Evolutionary conservation across 2,329 filamentous ascomycete genomes (phyloP), one percentile per base, ranked within the genome.

Genomic region (Calonectria multiphialidica): DNA sequence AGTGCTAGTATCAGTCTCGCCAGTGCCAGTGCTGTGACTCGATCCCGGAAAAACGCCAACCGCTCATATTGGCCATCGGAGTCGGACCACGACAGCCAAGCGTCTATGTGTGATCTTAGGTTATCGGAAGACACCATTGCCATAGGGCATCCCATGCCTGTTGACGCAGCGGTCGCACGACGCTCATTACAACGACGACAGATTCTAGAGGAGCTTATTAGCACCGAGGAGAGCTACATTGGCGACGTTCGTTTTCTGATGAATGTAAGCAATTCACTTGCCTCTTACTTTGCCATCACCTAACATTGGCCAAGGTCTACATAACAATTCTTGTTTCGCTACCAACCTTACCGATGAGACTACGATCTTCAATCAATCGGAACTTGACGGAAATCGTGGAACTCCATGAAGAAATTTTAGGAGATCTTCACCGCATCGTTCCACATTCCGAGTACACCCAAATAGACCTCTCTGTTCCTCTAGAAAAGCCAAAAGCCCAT

Each of bases 201-300:
- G 73, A 92, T 98, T 45, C 84, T 98, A 42, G 94, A 97, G 80
- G 97, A 98, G 84, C 86, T 98, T 63, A 91, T 98, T 72, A 90
- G 86, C 69, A 98, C 96, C 0, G 97, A 98, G 82, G 94, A 97
- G 81, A 91, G 93, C 79, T 98, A 98, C 81, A 92, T 98, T 77
- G 91, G 93, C 18, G 96, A 98, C 79, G 84, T 98, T 70, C 95
- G 95, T 78, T 95, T 97, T 75, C 87, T 98, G 71, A 93, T 94
- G 81, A 95, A 97, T 84, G 96, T 96, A 85, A 81, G 91, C 79
- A 47, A 30, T 25, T 15, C 9, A 10, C 4, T 7, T 33, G 15
- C 40, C 16, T 3, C 47, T 12, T 8, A 28, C n/a, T 13, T 33
- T 3, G 12, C 53, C 9, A 12, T 13, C 18, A 16, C 40, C 71